Base-by-base conservation (phyloP, 2,329 filamentous ascomycete species). In the Onygenales sp. region DNA sequence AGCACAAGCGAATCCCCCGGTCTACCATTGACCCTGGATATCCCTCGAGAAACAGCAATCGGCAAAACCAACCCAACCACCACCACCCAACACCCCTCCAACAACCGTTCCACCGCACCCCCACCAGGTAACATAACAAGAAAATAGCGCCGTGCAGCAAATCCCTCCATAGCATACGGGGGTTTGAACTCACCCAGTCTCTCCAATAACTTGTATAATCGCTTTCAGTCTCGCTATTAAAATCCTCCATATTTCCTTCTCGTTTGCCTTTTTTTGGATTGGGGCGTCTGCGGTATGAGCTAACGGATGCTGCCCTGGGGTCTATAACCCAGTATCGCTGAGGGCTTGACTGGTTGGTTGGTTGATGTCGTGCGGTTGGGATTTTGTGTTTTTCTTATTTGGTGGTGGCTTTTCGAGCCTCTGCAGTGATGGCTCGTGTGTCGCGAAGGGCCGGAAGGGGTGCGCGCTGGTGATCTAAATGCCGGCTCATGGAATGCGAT, bases 161-260 rank as follows among this genome's bases (percentile, higher is more conserved):
- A 53, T 41, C 59, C 32, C 46, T 54, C 41, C 52, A 55, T 51
- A 54, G 51, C 27, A 55, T 47, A 52, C 17, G 17, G 14, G 7
- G 8, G 35, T n/a, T 38, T 21, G 31, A 35, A 14, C 89, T 76
- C 78, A 97, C 93, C 93, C 93, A 98, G 75, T 98, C 93, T 71
- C 92, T 81, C 93, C 93, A 98, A 72, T 97, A 98, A 74, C 90
- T 97, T 48, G 93, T 96, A 71, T 97, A 98, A 75, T 98, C 93
- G 73, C 91, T 96, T 69, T 98, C 93, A 10, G 91, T 95, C 73
- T 98, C 93, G 6, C 57, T 96, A 61, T 89, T 91, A 73, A 93
- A 97, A 74, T 97, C 92, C 70, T 97, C 93, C 93, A 97, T 97
- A 64, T 60, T 67, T 49, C 45, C 44, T 54, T 63, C 52, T 51